Conservation (phyloP, 352 stramenopile species). For the Phytopythium aichiense region DNA sequence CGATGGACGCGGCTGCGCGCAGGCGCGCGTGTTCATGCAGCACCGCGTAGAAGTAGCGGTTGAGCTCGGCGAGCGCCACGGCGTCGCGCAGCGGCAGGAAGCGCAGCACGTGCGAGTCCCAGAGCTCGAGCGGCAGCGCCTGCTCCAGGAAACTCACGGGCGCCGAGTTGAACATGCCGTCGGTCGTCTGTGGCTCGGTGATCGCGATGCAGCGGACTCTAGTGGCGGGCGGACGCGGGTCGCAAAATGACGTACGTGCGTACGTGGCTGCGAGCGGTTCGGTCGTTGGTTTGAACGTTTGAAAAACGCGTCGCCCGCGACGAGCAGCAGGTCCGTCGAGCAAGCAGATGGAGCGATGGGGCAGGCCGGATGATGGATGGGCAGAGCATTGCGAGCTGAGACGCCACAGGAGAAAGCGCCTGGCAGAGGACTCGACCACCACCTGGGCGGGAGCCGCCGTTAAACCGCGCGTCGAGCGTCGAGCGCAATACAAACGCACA, state of each 20-base stretch:
- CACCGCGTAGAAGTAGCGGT: slow-evolving; percentile 39
- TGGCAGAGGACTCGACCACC: background rate
- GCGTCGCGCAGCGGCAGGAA: slow-evolving; percentile 55
- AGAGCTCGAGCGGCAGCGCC: slow-evolving; percentile 47
- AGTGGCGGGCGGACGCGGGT: background rate
- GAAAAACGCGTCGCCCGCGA: background rate
- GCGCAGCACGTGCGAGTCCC: slow-evolving; percentile 42
- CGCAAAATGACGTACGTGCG: background rate
- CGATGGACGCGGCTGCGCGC: slow-evolving; percentile 34
- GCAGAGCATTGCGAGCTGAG: background rate
- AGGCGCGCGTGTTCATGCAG: slow-evolving; percentile 46
- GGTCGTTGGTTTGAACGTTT: background rate
- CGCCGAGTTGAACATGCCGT: background rate
- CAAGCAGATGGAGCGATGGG: background rate
- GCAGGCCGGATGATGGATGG: background rate
- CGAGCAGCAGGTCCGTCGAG: background rate
- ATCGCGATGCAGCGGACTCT: background rate
- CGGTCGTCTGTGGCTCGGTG: too few species aligned
- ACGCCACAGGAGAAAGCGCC: background rate
- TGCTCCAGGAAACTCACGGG: slow-evolving; percentile 18
- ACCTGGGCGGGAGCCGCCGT: background rate
- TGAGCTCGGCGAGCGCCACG: slow-evolving; percentile 51
- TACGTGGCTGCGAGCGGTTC: too few species aligned
- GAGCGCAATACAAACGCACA: background rate
- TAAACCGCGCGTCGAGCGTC: background rate